phyloP scores from a whole-genome alignment of 2,329 filamentous ascomycete species.

The Ascochyta fabae region DNA sequence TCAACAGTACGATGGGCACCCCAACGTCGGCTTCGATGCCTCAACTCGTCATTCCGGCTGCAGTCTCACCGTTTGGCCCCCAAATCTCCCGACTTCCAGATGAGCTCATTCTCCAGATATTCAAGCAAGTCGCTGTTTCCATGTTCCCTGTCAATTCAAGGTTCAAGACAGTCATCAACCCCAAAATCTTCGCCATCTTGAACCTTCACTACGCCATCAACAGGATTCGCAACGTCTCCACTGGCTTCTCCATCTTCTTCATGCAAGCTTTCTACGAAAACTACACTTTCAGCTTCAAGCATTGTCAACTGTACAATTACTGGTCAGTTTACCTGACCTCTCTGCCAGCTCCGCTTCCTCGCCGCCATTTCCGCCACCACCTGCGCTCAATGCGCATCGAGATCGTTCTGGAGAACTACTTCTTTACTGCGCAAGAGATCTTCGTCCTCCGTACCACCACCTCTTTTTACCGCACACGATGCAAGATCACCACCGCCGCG shows the following conservation, averaged over 20 bases:
- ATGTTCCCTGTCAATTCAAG: not conserved
- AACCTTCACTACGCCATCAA: slow-evolving; percentile 9
- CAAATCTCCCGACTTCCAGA: slow-evolving; percentile 19
- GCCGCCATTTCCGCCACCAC: not conserved
- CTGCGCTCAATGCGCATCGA: slow-evolving; percentile 9
- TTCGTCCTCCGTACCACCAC: no score
- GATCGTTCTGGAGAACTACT: slow-evolving; percentile 19
- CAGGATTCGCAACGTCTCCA: slow-evolving; percentile 13
- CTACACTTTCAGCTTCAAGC: slow-evolving; percentile 12
- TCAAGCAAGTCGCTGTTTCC: slow-evolving; percentile 10
- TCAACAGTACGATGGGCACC: not conserved
- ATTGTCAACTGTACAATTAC: not conserved
- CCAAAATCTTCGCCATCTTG: slow-evolving; percentile 7
- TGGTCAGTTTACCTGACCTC: not conserved
- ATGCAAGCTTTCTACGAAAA: slow-evolving; percentile 19
- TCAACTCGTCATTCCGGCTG: slow-evolving; percentile 7
- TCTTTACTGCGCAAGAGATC: not conserved
- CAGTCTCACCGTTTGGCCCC: slow-evolving; percentile 4
- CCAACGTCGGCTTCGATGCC: slow-evolving; percentile 3
- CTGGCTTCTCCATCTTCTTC: slow-evolving; percentile 10
- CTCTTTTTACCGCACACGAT: no score
- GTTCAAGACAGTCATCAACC: slow-evolving; percentile 9
- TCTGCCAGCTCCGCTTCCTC: slow-evolving; percentile 3
- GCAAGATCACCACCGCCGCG: slow-evolving; percentile 3
- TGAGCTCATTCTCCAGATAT: slow-evolving; percentile 24